A percentile compares a stretch with the other conserved stretches of the same genome.
Conservation (phyloP, 306 rosid species). For the Prunus mongolica region DNA sequence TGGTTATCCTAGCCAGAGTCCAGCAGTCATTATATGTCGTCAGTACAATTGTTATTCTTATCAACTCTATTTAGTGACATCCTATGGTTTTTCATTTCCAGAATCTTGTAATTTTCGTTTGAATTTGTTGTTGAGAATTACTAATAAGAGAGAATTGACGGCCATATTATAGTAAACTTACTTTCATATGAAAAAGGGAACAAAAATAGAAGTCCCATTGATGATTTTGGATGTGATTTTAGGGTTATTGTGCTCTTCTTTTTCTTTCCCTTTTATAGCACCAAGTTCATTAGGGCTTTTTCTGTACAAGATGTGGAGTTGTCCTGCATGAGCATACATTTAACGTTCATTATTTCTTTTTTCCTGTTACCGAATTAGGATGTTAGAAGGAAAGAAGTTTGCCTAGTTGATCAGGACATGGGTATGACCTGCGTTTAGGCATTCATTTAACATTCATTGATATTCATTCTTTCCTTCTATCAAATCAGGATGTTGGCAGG, state of each 20-base stretch:
- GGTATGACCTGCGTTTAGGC: background rate
- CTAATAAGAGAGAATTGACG: background rate
- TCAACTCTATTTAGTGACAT: background rate
- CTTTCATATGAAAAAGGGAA: background rate
- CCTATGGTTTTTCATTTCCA: background rate
- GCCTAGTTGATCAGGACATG: conserved; percentile 18
- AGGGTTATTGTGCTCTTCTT: background rate
- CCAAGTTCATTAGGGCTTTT: background rate
- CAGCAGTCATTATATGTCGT: background rate
- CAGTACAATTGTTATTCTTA: background rate
- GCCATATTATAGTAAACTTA: background rate
- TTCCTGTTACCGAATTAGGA: conserved; percentile 31
- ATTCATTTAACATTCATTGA: background rate
- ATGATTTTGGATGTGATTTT: background rate
- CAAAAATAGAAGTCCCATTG: background rate
- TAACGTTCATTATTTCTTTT: background rate
- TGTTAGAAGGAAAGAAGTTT: conserved; percentile 36
- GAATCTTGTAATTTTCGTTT: background rate
- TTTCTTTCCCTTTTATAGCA: background rate
- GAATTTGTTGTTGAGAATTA: background rate
- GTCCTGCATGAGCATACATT: background rate
- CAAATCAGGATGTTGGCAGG: conserved; percentile 39
- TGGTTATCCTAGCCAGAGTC: background rate
- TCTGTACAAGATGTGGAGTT: background rate
- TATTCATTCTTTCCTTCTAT: conserved; percentile 8